Percentiles rank a stretch among this genome's conserved stretches.
Evolutionary conservation across 2,329 filamentous ascomycete species (phyloP).

Genomic region (Pseudogymnoascus sp.): DNA sequence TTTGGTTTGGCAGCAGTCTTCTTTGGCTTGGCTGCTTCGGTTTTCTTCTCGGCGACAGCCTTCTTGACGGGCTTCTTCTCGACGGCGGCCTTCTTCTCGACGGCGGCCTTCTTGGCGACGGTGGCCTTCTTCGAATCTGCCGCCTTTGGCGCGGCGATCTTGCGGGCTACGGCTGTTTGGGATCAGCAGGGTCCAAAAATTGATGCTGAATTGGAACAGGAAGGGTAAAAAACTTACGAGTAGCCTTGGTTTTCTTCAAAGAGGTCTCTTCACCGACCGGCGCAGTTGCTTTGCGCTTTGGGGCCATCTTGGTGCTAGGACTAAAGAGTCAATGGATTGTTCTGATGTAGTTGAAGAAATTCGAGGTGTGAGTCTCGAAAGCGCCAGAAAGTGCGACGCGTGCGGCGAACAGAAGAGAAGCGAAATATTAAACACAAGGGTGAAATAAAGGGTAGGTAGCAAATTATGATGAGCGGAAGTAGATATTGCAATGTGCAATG

Average conservation of each 20-base stretch:
- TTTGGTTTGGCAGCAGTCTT: slow-evolving; percentile 13
- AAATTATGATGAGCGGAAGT: not conserved
- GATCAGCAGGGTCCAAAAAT: not conserved
- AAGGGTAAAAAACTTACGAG: slow-evolving; percentile 3
- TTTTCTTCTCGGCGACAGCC: slow-evolving; percentile 21
- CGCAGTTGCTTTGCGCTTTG: not conserved
- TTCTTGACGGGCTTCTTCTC: slow-evolving; percentile 21
- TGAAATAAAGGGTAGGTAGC: not conserved
- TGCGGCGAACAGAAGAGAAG: not conserved
- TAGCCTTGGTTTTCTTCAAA: not conserved
- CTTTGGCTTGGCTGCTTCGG: slow-evolving; percentile 15
- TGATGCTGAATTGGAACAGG: not conserved
- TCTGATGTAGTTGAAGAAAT: not conserved
- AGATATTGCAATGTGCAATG: not conserved
- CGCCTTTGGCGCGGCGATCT: slow-evolving; percentile 6
- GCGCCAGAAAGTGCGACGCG: slow-evolving; percentile 4
- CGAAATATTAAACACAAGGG: slow-evolving; percentile 1
- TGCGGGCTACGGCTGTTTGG: not conserved
- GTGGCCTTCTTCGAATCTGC: slow-evolving; percentile 19
- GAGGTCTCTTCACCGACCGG: not conserved
- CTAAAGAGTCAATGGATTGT: slow-evolving; percentile 6
- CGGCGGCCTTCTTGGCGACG: slow-evolving; percentile 17
- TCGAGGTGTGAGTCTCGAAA: not conserved
- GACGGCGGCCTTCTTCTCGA: slow-evolving; percentile 18
- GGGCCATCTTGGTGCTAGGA: slow-evolving; percentile 1